Conservation (phyloP, 116 monocot genomes). For the Trichopus zeylanicus region DNA sequence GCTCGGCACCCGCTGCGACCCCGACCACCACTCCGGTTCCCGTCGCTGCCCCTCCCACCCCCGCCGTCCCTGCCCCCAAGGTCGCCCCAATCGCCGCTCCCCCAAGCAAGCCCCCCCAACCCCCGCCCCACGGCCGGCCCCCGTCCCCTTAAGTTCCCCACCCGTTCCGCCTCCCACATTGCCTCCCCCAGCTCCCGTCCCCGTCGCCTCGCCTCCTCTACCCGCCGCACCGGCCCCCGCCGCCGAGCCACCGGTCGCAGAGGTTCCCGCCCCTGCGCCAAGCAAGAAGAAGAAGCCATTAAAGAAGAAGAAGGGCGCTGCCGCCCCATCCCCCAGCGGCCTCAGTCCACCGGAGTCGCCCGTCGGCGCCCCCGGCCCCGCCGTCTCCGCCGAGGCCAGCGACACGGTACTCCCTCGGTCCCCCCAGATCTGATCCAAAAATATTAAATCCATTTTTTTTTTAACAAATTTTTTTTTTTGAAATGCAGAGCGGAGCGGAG, state of each 20-base stretch:
- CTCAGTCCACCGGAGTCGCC: constrained; percentile 7
- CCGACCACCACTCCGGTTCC: neutral
- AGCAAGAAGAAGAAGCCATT: constrained; percentile 12
- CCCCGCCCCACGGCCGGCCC: constrained; percentile 5
- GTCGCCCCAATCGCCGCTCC: neutral
- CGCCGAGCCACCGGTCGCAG: neutral
- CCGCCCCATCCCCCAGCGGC: constrained; percentile 5
- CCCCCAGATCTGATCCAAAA: neutral
- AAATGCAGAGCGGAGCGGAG: neutral
- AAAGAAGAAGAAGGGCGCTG: constrained; percentile 14
- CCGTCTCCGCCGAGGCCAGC: constrained; percentile 2
- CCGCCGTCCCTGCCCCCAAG: neutral
- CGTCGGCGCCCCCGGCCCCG: constrained; percentile 8
- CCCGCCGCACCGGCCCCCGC: constrained; percentile 6
- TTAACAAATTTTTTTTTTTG: neutral
- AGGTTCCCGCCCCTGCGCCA: constrained; percentile 18
- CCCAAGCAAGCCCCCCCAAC: neutral
- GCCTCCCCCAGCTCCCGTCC: neutral
- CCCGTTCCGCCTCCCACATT: neutral
- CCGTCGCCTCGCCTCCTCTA: neutral
- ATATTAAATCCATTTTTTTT: neutral
- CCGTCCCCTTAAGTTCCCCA: constrained; percentile 1
- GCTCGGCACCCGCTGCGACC: neutral
- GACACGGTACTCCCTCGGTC: constrained; percentile 11
- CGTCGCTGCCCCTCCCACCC: constrained; percentile 4